Conservation (phyloP, 2,329 filamentous ascomycete genomes). For the Fusarium dimerum region DNA sequence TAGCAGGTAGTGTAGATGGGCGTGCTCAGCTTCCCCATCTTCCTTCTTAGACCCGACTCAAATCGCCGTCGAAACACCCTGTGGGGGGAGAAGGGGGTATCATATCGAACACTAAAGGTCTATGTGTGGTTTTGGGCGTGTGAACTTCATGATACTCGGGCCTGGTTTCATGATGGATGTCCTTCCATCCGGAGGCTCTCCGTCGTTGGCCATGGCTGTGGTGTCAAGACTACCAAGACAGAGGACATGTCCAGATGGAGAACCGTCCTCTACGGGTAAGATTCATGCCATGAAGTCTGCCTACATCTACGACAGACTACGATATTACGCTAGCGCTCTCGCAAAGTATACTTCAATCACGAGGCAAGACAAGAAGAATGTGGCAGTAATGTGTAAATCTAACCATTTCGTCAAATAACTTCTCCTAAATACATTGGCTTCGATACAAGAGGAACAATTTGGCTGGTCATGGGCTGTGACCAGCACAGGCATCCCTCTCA, state of each 20-base stretch:
- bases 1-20: no score
- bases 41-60: slow-evolving; percentile 23
- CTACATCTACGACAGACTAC: no score
- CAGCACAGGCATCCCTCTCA: slow-evolving; percentile 31
- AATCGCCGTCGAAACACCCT: slow-evolving; percentile 22
- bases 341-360: neutral
- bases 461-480: slow-evolving; percentile 32
- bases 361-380: neutral
- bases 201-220: no score
- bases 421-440: slow-evolving; percentile 26
- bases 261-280: neutral
- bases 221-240: no score
- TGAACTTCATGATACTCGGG: no score
- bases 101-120: slow-evolving; percentile 3
- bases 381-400: slow-evolving; percentile 30
- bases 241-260: no score
- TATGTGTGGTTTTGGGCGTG: no score
- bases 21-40: neutral
- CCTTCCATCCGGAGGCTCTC: no score
- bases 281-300: neutral
- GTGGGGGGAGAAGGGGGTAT: neutral
- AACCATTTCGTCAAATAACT: slow-evolving; percentile 18
- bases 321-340: neutral
- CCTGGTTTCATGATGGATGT: slow-evolving; percentile 8
- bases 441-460: slow-evolving; percentile 28